Conservation (phyloP, 129 eudicot genomes). For the Cynara cardunculus region DNA sequence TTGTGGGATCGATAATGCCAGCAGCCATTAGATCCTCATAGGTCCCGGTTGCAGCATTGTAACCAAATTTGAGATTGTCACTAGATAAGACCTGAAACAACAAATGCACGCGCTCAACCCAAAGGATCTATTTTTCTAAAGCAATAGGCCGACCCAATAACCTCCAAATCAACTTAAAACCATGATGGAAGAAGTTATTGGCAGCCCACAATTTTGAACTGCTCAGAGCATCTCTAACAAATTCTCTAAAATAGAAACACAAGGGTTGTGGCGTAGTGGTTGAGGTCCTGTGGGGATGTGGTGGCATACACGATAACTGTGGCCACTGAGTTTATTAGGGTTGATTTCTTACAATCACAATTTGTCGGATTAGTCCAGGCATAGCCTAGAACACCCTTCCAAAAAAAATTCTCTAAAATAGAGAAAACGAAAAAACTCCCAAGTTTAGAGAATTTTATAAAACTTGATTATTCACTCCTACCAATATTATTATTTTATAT, state of each 20-base stretch:
- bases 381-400: too few species aligned
- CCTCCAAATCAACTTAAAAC: neutral
- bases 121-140: neutral
- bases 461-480: neutral
- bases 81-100: slow-evolving; percentile 22
- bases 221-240: neutral
- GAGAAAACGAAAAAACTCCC: neutral
- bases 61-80: slow-evolving; percentile 27
- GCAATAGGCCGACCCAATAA: neutral
- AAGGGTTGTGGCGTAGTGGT: too few species aligned
- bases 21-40: slow-evolving; percentile 53
- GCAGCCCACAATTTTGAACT: neutral
- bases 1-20: slow-evolving; percentile 51
- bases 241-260: neutral
- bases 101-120: neutral
- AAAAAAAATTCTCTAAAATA: neutral
- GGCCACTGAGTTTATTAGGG: too few species aligned
- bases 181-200: neutral
- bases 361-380: too few species aligned
- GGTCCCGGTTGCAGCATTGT: slow-evolving; percentile 49
- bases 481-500: neutral
- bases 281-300: too few species aligned
- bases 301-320: too few species aligned
- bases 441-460: neutral
- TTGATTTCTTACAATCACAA: too few species aligned